phyloP scores from a whole-genome alignment of 140 eudicot species.

The Bidens hawaiensis region DNA sequence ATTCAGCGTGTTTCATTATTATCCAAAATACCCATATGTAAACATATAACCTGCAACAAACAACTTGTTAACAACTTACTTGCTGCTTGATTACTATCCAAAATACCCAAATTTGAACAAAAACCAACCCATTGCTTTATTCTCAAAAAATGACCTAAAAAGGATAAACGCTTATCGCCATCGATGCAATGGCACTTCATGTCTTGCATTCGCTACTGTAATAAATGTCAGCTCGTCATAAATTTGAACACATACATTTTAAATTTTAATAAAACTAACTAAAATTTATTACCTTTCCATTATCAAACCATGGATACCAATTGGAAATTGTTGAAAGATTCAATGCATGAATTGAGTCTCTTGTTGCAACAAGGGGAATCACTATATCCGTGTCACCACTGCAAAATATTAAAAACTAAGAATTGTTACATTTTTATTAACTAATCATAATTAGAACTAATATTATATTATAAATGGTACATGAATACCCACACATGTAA shows the following conservation, averaged over 20 bases:
- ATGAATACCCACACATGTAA: conserved; percentile 86
- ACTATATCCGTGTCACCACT: conserved; percentile 95
- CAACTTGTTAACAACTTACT: too few relatives aligned
- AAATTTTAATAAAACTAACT: not conserved
- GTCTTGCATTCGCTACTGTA: conserved; percentile 91
- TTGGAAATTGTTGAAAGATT: conserved; percentile 67
- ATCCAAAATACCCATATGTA: too few relatives aligned
- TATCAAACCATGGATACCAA: conserved; percentile 93
- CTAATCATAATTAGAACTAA: not conserved
- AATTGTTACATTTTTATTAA: not conserved
- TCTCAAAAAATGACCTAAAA: conserved; percentile 67
- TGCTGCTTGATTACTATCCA: too few relatives aligned
- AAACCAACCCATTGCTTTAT: conserved; percentile 83
- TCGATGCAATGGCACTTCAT: conserved; percentile 90
- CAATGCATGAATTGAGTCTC: conserved; percentile 78
- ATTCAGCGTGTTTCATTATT: too few relatives aligned
- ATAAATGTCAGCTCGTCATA: conserved; percentile 80
- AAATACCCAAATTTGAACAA: too few relatives aligned
- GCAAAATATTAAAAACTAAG: not conserved
- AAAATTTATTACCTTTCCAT: conserved; percentile 47
- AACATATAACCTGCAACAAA: too few relatives aligned
- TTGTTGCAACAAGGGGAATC: conserved; percentile 85
- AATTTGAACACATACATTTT: conserved; percentile 30
- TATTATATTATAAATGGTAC: conserved; percentile 21
- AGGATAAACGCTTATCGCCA: conserved; percentile 83